Conservation (phyloP, 1,284 basidiomycete genomes). For the Apiotrichum veenhuisii region DNA sequence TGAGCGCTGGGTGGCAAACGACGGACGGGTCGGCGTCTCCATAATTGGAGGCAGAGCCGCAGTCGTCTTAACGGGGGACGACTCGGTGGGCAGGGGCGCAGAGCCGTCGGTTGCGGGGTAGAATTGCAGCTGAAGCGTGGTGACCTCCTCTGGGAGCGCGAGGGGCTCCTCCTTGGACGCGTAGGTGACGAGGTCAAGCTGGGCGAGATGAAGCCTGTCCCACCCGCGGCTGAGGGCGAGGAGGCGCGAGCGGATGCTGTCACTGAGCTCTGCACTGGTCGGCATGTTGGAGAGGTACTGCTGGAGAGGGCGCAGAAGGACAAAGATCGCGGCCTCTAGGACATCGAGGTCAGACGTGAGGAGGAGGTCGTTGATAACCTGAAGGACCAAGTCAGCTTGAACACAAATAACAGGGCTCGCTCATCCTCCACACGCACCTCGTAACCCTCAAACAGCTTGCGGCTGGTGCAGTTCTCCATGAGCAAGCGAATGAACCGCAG, state of each 20-base stretch:
- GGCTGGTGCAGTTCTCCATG: constrained; percentile 95
- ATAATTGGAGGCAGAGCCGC: background rate
- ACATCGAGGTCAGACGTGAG: constrained; percentile 86
- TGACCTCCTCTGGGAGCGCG: constrained; percentile 13
- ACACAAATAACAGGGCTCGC: too few relatives aligned
- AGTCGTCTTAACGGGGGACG: constrained; percentile 7
- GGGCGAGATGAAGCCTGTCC: constrained; percentile 35
- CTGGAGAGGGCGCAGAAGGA: constrained; percentile 87
- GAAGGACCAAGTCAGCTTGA: background rate
- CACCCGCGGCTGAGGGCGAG: constrained; percentile 40
- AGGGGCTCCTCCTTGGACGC: constrained; percentile 26
- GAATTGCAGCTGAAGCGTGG: constrained; percentile 50
- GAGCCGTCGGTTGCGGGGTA: constrained; percentile 34
- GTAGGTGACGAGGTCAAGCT: constrained; percentile 49
- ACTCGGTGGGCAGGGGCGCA: constrained; percentile 1
- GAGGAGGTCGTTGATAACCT: constrained; percentile 66
- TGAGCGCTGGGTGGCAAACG: constrained; percentile 5
- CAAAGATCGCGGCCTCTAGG: constrained; percentile 74
- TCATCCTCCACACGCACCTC: constrained; percentile 66
- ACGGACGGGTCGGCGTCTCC: constrained; percentile 29
- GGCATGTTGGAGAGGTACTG: constrained; percentile 79
- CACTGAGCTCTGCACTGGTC: constrained; percentile 60
- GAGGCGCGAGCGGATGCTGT: constrained; percentile 43
- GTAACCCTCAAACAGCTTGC: constrained; percentile 94
- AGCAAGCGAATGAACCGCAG: constrained; percentile 83